Evolutionary conservation across 2,329 filamentous ascomycete species (phyloP), one percentile per base, ranked within the genome.

Genomic region (Colletotrichum sublineola): DNA sequence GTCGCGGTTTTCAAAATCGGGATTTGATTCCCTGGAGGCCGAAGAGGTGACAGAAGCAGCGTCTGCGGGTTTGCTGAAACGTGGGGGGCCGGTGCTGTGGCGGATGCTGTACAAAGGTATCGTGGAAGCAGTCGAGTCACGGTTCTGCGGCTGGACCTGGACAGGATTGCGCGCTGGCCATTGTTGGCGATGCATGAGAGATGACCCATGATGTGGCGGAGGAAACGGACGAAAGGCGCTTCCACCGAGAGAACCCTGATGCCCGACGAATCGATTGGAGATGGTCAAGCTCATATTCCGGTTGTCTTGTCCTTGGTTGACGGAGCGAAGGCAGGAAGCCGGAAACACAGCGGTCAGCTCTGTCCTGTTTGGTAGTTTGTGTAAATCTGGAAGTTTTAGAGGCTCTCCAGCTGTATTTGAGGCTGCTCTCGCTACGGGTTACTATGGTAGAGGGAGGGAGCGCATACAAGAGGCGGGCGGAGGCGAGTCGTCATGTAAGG

Each of bases 251-350:
- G 69, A 64, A 72, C 53, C 46, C 58, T 72, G 69, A 68, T 72
- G 69, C 53, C 58, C 58, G 48, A 60, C 48, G 40, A 68, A 60
- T 64, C 53, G 58, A 63, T 72, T 72, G 36, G 65, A 72, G 65
- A 72, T 48, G 36, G 66, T 68, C 69, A 72, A 40, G 69, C 69
- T 72, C 69, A 72, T 72, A n/a, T 68, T 67, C 48, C 24, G 60
- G 64, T 38, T 38, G 52, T 68, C 55, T 53, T 53, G 58, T 15
- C 63, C 20, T 33, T 31, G 48, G 62, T 55, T 63, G 31, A 31
- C 36, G 38, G 18, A 33, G 31, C 5, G 5, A 55, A 18, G n/a
- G 48, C 62, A 40, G n/a, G 48, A 29, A 55, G 50, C 62, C 48
- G 36, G 60, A 36, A 48, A 52, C 60, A 38, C 33, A 15, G 29